A percentile compares a stretch with the other conserved stretches of the same genome.
These are phyloP conservation scores for Aspergillus oerlinghausenensis DNA, from an alignment of 2,329 filamentous ascomycete species.

Conservation along the genomic window DNA sequence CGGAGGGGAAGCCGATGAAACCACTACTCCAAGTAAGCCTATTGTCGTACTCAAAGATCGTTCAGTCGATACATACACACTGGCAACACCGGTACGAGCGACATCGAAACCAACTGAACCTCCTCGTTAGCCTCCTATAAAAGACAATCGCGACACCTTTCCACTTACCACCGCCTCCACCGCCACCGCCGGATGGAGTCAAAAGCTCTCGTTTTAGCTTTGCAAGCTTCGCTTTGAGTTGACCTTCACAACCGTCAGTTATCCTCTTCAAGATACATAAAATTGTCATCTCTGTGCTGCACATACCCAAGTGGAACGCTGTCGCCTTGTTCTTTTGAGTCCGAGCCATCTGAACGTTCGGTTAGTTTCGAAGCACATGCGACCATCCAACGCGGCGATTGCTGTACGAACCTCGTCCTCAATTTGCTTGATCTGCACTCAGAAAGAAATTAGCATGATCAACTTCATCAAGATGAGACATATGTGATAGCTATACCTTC, in stretches of 20 bases:
- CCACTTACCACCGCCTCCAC: conserved; percentile 63
- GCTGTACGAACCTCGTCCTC: conserved; percentile 74
- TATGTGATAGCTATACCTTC: conserved; percentile 59
- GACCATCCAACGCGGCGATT: not conserved
- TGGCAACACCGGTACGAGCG: conserved; percentile 92
- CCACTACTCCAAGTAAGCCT: conserved; percentile 44
- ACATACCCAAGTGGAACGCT: conserved; percentile 75
- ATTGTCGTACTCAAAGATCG: not conserved
- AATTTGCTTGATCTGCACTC: conserved; percentile 81
- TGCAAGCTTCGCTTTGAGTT: conserved; percentile 95
- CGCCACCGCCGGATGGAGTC: conserved; percentile 72
- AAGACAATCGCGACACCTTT: not conserved
- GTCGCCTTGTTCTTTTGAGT: conserved; percentile 98
- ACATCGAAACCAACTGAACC: conserved; percentile 81
- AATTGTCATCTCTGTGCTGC: not conserved
- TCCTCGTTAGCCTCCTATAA: conserved; percentile 15
- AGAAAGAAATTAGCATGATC: conserved; percentile 26
- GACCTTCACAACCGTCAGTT: conserved; percentile 46
- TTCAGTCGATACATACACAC: conserved; percentile 54
- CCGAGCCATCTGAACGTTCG: conserved; percentile 68
- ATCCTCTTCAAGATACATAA: conserved; percentile 1
- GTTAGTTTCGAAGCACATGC: conserved; percentile 9
- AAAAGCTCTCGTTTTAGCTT: conserved; percentile 96
- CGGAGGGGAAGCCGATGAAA: conserved; percentile 97
- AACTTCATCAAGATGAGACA: not conserved